phyloP scores from a whole-genome alignment of 2,329 filamentous ascomycete species.

The Ilyonectria destructans region DNA sequence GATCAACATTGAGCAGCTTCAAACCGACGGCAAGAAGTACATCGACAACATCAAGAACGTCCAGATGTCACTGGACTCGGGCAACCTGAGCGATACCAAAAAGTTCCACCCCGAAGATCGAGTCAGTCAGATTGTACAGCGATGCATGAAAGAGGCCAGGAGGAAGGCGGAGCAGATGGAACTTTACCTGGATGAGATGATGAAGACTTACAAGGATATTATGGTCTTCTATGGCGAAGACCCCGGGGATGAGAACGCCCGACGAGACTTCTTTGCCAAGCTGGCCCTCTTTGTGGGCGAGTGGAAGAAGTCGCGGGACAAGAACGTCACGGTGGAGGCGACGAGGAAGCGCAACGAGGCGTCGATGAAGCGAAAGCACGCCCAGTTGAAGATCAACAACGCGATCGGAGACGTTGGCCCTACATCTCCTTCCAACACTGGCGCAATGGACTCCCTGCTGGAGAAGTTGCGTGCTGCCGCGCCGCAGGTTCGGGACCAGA shows the following conservation, averaged over 20 bases:
- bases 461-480: conserved; percentile 96
- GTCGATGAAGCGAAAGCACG: conserved; percentile 91
- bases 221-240: conserved; percentile 98
- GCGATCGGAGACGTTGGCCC: conserved; percentile 66
- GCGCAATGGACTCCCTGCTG: conserved; percentile 95
- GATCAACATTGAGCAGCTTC: conserved; percentile 94
- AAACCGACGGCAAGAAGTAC: conserved; percentile 89
- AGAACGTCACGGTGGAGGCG: conserved; percentile 90
- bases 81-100: conserved; percentile 95
- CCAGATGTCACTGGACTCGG: conserved; percentile 91
- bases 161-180: conserved; percentile 97
- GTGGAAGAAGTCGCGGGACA: conserved; percentile 96
- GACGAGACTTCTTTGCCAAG: conserved; percentile 96
- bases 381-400: conserved; percentile 76
- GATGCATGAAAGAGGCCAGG: conserved; percentile 96
- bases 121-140: conserved; percentile 90
- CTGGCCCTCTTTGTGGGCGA: conserved; percentile 91
- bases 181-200: conserved; percentile 94
- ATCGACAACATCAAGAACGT: conserved; percentile 96
- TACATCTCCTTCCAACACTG: conserved; percentile 80
- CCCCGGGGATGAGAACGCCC: conserved; percentile 89
- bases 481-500: conserved; percentile 89
- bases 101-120: conserved; percentile 98
- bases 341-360: conserved; percentile 88
- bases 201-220: conserved; percentile 92